Evolutionary conservation across 768 basidiomycete genomes (phyloP), one percentile per base, ranked within the genome.

Genomic region (Termitomyces sp.): DNA sequence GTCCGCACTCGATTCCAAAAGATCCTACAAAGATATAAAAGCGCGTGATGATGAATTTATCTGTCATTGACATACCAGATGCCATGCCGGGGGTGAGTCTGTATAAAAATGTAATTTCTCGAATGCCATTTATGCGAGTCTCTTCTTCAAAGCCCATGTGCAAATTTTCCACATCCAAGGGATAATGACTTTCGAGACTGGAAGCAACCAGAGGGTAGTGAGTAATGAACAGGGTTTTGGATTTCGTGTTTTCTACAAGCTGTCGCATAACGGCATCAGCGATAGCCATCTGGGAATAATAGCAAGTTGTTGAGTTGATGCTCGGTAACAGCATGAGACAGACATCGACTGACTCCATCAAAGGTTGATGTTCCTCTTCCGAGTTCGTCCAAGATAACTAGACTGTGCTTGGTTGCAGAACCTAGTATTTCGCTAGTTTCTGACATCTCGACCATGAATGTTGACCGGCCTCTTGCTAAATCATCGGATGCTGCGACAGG

Each of bases 361-460:
- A 88, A 93, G 0, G 96, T 96, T 0, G 90, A 88, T 0, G 94
- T 98, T 16, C 96, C 95, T 41, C 93, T 76, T 28, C 94, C 94
- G 10, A 96, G 79, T 66, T 91, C 89, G 65, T 99, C 96, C 3
- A 98, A 77, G 41, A 99, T 88, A 13, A 99, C 90, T 11, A 98
- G 78, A 52, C 90, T 93, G 32, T 79, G 79, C 3, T 78, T 70
- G 0, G 92, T 90, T 0, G 92, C 89, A 3, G 84, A 76, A 36
- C 85, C 80, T 14, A 98, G 72, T 56, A 98, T 94, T 65, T 97
- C 92, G 64, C 86, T 88, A 0, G 95, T 97, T 69, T 98, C 94
- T 5, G 88, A 79, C 79, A 98, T 87, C 71, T 99, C 96, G 3
- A 98, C 92, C 95, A 97, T 97, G 69, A 98, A 97, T 0, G 91